A percentile compares a stretch with the other conserved stretches of the same genome.
Conservation (phyloP, 305 asterid species). For the Solanum hybrid region DNA sequence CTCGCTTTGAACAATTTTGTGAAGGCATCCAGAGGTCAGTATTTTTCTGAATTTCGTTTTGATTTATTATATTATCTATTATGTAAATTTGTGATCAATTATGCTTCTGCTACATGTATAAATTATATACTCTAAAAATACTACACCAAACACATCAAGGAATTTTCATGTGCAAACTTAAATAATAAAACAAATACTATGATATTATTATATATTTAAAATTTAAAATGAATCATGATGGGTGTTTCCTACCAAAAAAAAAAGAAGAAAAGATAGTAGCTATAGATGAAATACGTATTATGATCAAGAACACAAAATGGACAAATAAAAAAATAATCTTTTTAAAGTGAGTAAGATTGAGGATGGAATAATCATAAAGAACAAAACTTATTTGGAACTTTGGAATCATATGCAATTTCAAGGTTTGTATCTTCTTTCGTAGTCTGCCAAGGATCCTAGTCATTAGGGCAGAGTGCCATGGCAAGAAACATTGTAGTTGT, state of each 20-base stretch:
- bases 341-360: background rate
- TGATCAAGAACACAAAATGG: background rate
- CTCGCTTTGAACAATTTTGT: background rate
- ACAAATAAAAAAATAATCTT: background rate
- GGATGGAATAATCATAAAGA: background rate
- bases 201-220: background rate
- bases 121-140: background rate
- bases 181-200: background rate
- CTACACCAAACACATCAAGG: background rate
- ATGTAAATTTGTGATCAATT: background rate
- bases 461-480: background rate
- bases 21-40: background rate
- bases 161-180: background rate
- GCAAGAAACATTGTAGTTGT: background rate
- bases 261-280: background rate
- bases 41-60: too few species aligned
- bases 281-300: background rate
- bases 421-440: background rate
- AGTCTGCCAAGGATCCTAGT: background rate
- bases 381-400: background rate
- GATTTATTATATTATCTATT: too few species aligned
- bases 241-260: too few species aligned
- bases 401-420: background rate
- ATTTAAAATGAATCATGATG: too few species aligned
- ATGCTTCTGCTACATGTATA: background rate